Percentiles rank a stretch among this genome's conserved stretches.
Conservation (phyloP, 225 moss, liverwort and hornwort species). For the Pseudisothecium myosuroides region DNA sequence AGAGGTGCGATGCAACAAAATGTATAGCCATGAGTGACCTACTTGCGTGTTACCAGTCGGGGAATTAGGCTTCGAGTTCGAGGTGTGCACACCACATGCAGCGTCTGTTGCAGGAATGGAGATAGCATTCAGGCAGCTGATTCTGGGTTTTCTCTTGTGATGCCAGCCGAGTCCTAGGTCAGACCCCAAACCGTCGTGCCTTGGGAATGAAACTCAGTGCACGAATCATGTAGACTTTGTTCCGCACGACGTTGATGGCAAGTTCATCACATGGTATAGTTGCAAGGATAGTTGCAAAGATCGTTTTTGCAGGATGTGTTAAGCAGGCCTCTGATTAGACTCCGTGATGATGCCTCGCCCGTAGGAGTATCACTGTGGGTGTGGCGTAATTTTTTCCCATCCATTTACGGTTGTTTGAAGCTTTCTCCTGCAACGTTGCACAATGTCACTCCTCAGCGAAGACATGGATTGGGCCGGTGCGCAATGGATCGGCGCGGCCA, state of each 20-base stretch:
- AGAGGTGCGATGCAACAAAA: not conserved
- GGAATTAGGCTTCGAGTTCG: not conserved
- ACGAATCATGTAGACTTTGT: not conserved
- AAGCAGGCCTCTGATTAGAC: not conserved
- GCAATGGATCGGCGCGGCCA: conserved; percentile 38
- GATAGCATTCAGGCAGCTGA: not conserved
- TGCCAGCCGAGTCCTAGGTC: not conserved
- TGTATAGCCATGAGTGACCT: not conserved
- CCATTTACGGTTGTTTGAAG: not conserved
- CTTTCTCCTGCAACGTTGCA: not conserved
- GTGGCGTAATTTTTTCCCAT: not conserved
- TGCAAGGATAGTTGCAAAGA: not conserved
- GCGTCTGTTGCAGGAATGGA: not conserved
- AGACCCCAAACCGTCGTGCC: not conserved
- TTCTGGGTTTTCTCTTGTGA: not conserved
- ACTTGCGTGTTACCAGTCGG: not conserved
- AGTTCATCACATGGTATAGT: not conserved
- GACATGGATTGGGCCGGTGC: conserved; percentile 20
- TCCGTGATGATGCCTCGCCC: not conserved
- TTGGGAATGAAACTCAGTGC: not conserved
- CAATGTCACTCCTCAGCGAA: not conserved
- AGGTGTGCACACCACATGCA: not conserved
- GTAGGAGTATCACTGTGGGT: not conserved
- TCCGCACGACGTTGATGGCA: not conserved
- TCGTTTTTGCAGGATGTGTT: not conserved